Conservation (phyloP, 1,139 yeast genomes). For the Zygoascus meyerae region DNA sequence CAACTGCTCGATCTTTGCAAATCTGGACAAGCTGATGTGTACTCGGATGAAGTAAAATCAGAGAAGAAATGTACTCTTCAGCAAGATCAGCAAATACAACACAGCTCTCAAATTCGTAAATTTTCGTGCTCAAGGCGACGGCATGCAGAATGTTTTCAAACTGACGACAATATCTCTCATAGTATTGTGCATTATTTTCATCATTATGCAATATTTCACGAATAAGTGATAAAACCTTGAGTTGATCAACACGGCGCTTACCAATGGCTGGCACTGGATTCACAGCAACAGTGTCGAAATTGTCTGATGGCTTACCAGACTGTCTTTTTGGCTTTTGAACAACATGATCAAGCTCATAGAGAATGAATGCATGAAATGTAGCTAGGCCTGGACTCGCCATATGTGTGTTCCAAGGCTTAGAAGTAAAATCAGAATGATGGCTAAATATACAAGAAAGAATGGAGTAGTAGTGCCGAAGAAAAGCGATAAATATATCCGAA, state of each 20-base stretch:
- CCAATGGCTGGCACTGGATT: constrained; percentile 22
- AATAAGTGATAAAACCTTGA: constrained; percentile 29
- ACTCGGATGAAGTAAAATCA: constrained; percentile 25
- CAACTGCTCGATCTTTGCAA: constrained; percentile 34
- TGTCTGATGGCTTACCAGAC: constrained; percentile 20
- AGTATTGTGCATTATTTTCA: constrained; percentile 29
- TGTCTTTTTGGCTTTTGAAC: constrained; percentile 19
- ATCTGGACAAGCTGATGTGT: constrained; percentile 25
- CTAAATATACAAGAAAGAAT: constrained; percentile 26
- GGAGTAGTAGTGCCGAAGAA: constrained; percentile 60
- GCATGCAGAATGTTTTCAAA: constrained; percentile 36
- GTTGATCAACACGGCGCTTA: constrained; percentile 32
- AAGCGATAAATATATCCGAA: constrained; percentile 60
- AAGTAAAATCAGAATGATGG: constrained; percentile 12
- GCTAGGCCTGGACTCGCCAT: constrained; percentile 36
- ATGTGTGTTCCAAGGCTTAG: constrained; percentile 22
- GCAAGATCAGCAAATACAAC: constrained; percentile 45
- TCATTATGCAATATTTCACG: constrained; percentile 36
- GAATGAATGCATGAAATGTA: constrained; percentile 31
- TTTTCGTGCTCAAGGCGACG: constrained; percentile 33
- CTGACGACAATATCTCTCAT: constrained; percentile 29
- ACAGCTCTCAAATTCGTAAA: constrained; percentile 41
- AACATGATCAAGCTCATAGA: constrained; percentile 30
- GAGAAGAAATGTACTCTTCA: constrained; percentile 36
- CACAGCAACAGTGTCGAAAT: constrained; percentile 34